These are phyloP conservation scores for Trypanosoma cruzi DNA, from an alignment of 208 protist species.

Conservation along the genomic window DNA sequence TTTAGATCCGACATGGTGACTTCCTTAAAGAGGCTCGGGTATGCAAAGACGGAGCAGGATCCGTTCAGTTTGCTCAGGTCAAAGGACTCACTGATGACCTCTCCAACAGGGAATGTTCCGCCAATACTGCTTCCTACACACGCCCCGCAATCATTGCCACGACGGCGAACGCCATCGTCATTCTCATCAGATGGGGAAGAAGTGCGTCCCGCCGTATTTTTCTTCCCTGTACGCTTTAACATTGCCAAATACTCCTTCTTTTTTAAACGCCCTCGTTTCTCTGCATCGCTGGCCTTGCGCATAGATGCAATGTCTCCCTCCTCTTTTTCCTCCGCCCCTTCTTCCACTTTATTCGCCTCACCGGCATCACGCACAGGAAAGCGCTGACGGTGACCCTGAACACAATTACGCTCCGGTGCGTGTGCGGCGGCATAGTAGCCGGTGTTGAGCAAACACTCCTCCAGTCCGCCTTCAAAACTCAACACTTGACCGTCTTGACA, in stretches of 20 bases:
- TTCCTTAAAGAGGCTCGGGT: conserved; percentile 73
- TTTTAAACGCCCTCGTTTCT: conserved; percentile 56
- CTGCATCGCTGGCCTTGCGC: conserved; percentile 3
- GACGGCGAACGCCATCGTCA: conserved; percentile 16
- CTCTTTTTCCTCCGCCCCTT: background rate
- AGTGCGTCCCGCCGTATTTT: conserved; percentile 43
- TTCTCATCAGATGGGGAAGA: background rate
- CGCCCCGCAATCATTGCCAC: conserved; percentile 35
- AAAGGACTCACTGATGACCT: conserved; percentile 90
- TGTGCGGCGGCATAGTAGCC: conserved; percentile 80
- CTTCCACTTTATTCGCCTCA: conserved; percentile 1
- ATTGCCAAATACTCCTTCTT: conserved; percentile 83
- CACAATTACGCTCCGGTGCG: conserved; percentile 59
- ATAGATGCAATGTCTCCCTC: background rate
- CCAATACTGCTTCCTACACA: conserved; percentile 84
- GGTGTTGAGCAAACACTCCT: conserved; percentile 89
- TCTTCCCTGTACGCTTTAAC: conserved; percentile 43
- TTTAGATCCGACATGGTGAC: conserved; percentile 65
- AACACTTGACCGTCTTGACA: conserved; percentile 56
- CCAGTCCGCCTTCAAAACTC: conserved; percentile 71
- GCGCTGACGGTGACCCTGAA: conserved; percentile 56
- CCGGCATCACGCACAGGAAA: conserved; percentile 33
- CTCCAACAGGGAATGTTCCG: conserved; percentile 90
- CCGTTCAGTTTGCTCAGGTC: conserved; percentile 84
- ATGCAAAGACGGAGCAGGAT: conserved; percentile 81